Base-by-base conservation (phyloP, 108 stramenopile genomes). In the Conticribra weissflogii region DNA sequence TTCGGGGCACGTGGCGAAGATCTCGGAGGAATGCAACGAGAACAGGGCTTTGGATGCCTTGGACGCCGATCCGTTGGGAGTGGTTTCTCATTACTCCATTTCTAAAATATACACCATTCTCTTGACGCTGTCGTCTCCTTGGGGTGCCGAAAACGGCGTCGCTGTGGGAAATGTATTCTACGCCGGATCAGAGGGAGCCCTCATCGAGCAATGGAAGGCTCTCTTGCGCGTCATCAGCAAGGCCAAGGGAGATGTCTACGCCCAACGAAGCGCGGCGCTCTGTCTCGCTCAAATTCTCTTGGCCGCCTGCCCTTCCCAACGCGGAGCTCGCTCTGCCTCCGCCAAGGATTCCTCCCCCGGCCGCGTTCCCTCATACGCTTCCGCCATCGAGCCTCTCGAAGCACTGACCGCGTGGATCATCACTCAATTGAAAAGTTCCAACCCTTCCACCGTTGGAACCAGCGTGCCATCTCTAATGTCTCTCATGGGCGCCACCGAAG, bases 201-300 rank as follows among this genome's bases (percentile, higher is more conserved):
- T 93, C 54, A 86, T 93, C 9, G 92, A 93, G 46, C 92, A 93
- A 50, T 93, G 92, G 92, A 93, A 93, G 81, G 84, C 85, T 9
- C 75, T 93, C 0, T 62, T 93, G 54, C 88, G 92, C 53, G 80
- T 90, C 48, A 69, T 93, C 21, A 89, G 90, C 76, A 93, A 89
- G 78, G 93, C 87, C 9, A 89, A 87, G 63, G 93, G 90, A 24
- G 93, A 94, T 69, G 54, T 72, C 33, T 94, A 83, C 72, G 86
- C 90, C 1, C 93, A 94, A 64, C 85, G 87, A 46, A 87, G 86
- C 22, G 87, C 90, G 19, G 87, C 93, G 3, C 68, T 89, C 15
- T 89, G 86, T 34, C 74, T 94, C 18, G 84, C 88, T 28, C 80
- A 81, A 49, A 87, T 94, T 58, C 63, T 94, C 24, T 63, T 94